Evolutionary conservation across 2,329 filamentous ascomycete species (phyloP), one percentile per base, ranked within the genome.

Genomic region (Clarireedia sp.): DNA sequence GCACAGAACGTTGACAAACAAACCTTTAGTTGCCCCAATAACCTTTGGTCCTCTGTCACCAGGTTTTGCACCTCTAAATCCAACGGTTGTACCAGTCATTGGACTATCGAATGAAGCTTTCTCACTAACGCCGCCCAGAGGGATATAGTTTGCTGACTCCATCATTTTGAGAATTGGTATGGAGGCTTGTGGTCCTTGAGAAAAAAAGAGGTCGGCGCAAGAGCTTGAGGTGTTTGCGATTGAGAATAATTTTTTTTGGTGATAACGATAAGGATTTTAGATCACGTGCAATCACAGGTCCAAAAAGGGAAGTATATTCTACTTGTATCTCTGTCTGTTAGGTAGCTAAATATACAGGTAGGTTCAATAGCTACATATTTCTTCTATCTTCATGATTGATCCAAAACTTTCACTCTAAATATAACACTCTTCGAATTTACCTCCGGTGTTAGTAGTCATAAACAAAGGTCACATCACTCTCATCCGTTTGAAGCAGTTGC

Each of bases 71-170:
- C 29, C 41, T 23, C 53, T 43, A 17, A 45, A 51, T n/a, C 53
- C 53, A 9, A 33, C 48, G 37, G 49, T 45, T 7, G 19, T 40
- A 24, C 40, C 47, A 21, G 43, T 45, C 37, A 55, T 43, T 7
- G 38, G 53, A 21, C 37, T 37, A 46, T 55, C 53, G 16, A 55
- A 55, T 16, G 50, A 41, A 12, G 41, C 40, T 4, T 14, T 51
- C 6, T 45, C 23, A 3, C 14, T 40, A 12, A 55, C 53, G 21
- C 48, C 48, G 5, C 53, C 53, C 1, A 61, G 47, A 5, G 57
- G 53, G 19, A 61, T 58, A 23, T 40, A 59, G 14, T 61, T 61
- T 12, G 53, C 55, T 41, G 57, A 56, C 9, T 54, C 24, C 45
- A 37, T 48, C 57, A 56, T 58, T 24, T 52, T 56, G 17, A 33